Percentiles rank a stretch among this genome's conserved stretches.
Evolutionary conservation across 2,329 filamentous ascomycete species (phyloP).

Genomic region (Aspergillus sp.): DNA sequence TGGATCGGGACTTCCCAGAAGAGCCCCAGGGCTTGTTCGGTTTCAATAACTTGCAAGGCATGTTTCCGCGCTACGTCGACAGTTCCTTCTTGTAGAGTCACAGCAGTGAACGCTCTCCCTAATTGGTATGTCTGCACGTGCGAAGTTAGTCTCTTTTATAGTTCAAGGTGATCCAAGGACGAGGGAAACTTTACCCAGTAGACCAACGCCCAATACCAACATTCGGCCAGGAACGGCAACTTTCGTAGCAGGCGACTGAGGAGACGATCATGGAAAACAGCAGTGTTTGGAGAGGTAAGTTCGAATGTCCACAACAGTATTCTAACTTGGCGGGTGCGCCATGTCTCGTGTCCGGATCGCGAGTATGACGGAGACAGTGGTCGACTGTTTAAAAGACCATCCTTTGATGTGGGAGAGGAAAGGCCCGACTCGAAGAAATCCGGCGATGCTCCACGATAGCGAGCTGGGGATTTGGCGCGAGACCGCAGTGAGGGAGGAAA

Average conservation of each 20-base stretch:
- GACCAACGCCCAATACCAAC: conserved; percentile 74
- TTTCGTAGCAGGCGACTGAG: conserved; percentile 64
- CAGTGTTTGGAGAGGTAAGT: conserved; percentile 62
- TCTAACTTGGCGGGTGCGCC: conserved; percentile 51
- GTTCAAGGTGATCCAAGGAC: not conserved
- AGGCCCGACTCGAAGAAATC: conserved; percentile 42
- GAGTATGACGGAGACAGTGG: conserved; percentile 42
- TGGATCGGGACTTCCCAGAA: conserved; percentile 67
- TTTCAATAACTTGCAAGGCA: conserved; percentile 64
- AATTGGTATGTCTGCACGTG: conserved; percentile 66
- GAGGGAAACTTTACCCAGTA: conserved; percentile 63
- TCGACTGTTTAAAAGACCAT: conserved; percentile 33
- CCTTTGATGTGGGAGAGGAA: conserved; percentile 37
- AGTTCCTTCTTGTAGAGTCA: conserved; percentile 67
- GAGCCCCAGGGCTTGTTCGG: conserved; percentile 64
- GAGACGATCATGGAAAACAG: conserved; percentile 58
- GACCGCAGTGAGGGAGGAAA: conserved; percentile 20
- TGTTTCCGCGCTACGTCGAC: conserved; percentile 68
- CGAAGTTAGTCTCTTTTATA: conserved; percentile 8
- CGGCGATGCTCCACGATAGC: conserved; percentile 31
- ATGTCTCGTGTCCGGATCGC: conserved; percentile 45
- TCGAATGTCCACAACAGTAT: conserved; percentile 48
- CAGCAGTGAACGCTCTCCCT: conserved; percentile 68
- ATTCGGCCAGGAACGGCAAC: conserved; percentile 71
- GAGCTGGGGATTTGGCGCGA: conserved; percentile 21